Conservation (phyloP, 371 early-diverging fungal species). For the Apophysomyces variabilis region DNA sequence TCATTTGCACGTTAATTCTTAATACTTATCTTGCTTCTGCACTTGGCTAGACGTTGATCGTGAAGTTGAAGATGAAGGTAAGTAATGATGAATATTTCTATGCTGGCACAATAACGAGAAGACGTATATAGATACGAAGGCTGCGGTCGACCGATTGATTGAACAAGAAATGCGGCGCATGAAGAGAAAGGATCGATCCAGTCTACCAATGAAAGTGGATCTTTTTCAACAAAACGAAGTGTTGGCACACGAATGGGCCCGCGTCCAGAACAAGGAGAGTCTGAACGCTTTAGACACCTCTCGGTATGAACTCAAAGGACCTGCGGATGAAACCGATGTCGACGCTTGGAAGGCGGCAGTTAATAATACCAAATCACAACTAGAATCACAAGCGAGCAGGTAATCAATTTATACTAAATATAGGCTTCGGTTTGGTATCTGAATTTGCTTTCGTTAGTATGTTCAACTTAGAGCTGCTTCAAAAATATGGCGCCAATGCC, state of each 20-base stretch:
- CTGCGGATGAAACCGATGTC: constrained; percentile 45
- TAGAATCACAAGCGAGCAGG: constrained; percentile 83
- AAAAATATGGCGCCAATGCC: constrained; percentile 81
- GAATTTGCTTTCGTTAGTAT: constrained; percentile 33
- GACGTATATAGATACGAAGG: constrained; percentile 33
- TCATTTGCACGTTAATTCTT: constrained; percentile 1
- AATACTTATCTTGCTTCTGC: background rate
- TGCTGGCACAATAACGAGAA: background rate
- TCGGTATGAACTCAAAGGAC: constrained; percentile 67
- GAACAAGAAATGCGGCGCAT: constrained; percentile 73
- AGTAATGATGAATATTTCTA: background rate
- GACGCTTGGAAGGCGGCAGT: constrained; percentile 71
- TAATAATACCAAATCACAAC: constrained; percentile 82
- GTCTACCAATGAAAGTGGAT: constrained; percentile 35
- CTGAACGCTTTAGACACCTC: constrained; percentile 63
- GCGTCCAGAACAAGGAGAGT: constrained; percentile 57
- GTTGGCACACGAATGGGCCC: constrained; percentile 67
- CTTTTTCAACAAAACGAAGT: constrained; percentile 49
- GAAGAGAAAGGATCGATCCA: constrained; percentile 48
- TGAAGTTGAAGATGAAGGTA: constrained; percentile 48
- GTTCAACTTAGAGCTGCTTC: constrained; percentile 82
- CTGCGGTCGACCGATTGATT: constrained; percentile 65
- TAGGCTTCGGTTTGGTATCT: background rate
- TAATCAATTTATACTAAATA: constrained; percentile 10
- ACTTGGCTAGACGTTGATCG: constrained; percentile 45